phyloP scores from a whole-genome alignment of 331 rosid species.

The Pyracantha coccinea region DNA sequence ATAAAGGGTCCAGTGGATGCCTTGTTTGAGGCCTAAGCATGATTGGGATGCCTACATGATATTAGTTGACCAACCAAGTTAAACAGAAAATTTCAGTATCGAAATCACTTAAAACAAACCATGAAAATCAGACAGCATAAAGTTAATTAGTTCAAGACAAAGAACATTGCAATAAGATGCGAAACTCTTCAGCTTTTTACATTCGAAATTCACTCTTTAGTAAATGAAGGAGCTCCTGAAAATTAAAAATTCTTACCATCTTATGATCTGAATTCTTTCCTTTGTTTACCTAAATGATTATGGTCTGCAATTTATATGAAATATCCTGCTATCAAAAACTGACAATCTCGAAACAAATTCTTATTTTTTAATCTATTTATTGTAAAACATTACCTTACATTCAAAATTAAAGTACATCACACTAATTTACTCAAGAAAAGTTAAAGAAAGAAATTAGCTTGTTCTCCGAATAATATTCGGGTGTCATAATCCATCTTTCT shows the following conservation, averaged over 20 bases:
- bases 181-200: neutral
- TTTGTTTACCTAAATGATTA: neutral
- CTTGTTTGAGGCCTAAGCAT: conserved; percentile 78
- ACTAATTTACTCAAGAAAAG: neutral
- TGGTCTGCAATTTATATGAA: neutral
- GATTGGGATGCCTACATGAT: conserved; percentile 41
- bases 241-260: neutral
- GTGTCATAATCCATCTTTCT: neutral
- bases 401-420: neutral
- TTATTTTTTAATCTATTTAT: neutral
- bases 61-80: conserved; percentile 1
- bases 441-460: neutral
- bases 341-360: neutral
- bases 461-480: neutral
- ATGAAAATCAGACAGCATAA: neutral
- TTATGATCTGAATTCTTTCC: neutral
- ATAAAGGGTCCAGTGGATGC: conserved; percentile 91
- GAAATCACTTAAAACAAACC: neutral
- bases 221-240: neutral
- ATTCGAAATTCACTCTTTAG: neutral
- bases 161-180: neutral
- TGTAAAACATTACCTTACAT: neutral
- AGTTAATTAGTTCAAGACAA: too few relatives aligned
- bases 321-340: neutral
- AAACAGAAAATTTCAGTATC: neutral